Evolutionary conservation across 352 stramenopile species (phyloP).

Genomic region (Globisporangium camurandrum): DNA sequence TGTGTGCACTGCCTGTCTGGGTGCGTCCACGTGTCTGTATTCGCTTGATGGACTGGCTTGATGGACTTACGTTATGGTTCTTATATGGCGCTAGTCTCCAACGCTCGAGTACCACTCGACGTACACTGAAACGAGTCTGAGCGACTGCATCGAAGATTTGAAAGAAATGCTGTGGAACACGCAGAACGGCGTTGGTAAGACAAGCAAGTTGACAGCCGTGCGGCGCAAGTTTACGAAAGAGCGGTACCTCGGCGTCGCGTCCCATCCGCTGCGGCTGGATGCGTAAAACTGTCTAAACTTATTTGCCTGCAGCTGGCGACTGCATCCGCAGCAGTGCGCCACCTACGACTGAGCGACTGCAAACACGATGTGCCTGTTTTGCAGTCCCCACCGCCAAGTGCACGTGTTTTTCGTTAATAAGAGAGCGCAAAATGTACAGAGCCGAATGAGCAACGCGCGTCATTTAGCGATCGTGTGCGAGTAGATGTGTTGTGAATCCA

Average conservation of each 20-base stretch:
- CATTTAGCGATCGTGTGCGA: no score
- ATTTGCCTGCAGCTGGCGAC: background rate
- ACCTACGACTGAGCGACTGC: no score
- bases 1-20: conserved; percentile 68
- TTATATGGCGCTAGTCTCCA: conserved; percentile 28
- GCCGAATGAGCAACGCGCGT: no score
- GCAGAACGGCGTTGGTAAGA: conserved; percentile 56
- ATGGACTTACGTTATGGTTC: background rate
- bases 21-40: conserved; percentile 24
- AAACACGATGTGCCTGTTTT: no score
- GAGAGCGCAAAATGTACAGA: no score
- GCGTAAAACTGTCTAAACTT: conserved; percentile 18
- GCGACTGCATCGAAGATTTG: conserved; percentile 60
- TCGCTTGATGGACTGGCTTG: background rate
- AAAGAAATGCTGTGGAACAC: conserved; percentile 79
- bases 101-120: conserved; percentile 73
- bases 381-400: no score
- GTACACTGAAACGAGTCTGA: conserved; percentile 56
- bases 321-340: no score
- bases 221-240: conserved; percentile 84
- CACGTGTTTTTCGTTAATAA: no score
- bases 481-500: no score
- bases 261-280: conserved; percentile 45
- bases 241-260: conserved; percentile 66
- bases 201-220: conserved; percentile 71